phyloP scores from a whole-genome alignment of 768 basidiomycete species.

The Tylopilus rubrobrunneus region DNA sequence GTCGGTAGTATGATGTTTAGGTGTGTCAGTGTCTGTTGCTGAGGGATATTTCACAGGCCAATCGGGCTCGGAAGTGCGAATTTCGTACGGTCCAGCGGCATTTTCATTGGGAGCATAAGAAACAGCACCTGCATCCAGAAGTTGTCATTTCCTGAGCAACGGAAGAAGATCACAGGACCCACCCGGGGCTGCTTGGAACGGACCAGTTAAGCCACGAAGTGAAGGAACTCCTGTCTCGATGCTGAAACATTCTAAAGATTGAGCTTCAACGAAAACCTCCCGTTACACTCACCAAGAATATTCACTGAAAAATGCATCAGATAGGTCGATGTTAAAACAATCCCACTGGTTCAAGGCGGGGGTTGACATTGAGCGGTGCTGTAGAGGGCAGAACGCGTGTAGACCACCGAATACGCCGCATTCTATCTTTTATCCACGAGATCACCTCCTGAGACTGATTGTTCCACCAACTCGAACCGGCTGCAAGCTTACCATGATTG shows the following conservation, averaged over 20 bases:
- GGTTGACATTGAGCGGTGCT: background rate
- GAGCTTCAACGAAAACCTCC: background rate
- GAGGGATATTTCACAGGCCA: background rate
- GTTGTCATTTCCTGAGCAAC: background rate
- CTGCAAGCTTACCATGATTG: too few species aligned
- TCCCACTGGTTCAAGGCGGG: background rate
- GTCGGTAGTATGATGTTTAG: background rate
- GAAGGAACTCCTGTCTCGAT: background rate
- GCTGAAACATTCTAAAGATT: background rate
- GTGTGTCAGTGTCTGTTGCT: background rate
- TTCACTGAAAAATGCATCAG: background rate
- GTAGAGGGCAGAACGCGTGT: background rate
- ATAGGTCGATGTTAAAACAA: background rate
- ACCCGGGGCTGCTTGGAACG: background rate
- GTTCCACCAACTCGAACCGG: too few species aligned
- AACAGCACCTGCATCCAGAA: background rate
- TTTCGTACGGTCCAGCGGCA: background rate
- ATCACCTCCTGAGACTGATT: too few species aligned
- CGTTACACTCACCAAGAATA: background rate
- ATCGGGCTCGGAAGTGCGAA: background rate
- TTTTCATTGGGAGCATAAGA: background rate
- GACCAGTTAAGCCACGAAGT: background rate
- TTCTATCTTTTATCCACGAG: constrained; percentile 13
- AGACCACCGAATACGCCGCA: background rate
- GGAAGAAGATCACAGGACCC: background rate